Evolutionary conservation across 768 basidiomycete species (phyloP), one percentile per base, ranked within the genome.

Genomic region (Dentipellis fragilis): DNA sequence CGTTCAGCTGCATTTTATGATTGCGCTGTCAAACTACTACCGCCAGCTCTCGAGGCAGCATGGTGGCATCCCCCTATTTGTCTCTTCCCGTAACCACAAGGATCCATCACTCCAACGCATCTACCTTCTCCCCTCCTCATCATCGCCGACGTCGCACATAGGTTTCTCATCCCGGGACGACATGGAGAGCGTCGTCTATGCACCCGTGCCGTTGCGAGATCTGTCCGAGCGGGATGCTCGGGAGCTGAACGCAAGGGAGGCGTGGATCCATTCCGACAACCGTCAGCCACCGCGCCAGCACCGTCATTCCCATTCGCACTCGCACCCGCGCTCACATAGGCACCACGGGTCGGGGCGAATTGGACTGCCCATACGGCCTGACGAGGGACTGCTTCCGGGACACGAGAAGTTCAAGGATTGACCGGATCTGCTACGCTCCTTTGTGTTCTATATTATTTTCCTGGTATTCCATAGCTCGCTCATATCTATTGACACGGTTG

Each of bases 11-110:
- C 88, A 90, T 67, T 86, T 88, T 68, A 77, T 89, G 37, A 74
- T 90, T 57, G 80, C 85, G 2, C 75, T 91, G 10, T 80, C 85
- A 7, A 84, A 77, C 51, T 81, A 82, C 60, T 83, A 87, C 66
- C 69, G 75, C 8, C 73, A 78, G 46, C 29, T 89, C 38, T 68
- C 71, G 29, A 77, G 78, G n/a, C 72, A 72, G 56, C 65, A 73
- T 52, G 63, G 59, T 52, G 58, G 63, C 47, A 57, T 62, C 21
- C 56, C 51, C 46, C 53, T 57, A 58, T 61, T 58, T 61, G 54
- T 51, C 42, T 58, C 29, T 60, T 62, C 38, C 6, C 54, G 52
- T 21, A 9, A 3, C 21, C 59, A 23, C 55, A 65, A 65, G 47
- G 59, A 63, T 10, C 55, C 69, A 37, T 66, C 72, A 4, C 63